A percentile compares a stretch with the other conserved stretches of the same genome.
Evolutionary conservation across 2,329 filamentous ascomycete genomes (phyloP).

Genomic region (Colletotrichum chrysophilum): DNA sequence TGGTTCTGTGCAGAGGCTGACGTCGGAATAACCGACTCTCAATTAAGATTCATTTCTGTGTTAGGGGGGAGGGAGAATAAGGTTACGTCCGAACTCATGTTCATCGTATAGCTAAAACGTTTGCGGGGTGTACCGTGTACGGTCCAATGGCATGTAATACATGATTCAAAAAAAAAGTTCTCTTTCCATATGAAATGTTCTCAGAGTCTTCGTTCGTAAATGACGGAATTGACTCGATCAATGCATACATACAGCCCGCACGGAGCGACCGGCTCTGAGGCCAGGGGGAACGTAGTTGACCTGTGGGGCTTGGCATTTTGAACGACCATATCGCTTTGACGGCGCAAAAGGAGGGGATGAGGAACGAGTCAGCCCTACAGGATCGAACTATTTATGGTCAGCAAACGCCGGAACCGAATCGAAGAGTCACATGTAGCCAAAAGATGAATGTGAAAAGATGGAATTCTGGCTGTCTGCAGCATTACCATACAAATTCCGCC

Average conservation of each 20-base stretch:
- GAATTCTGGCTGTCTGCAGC: constrained; percentile 12
- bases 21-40: neutral
- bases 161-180: neutral
- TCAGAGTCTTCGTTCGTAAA: neutral
- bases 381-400: neutral
- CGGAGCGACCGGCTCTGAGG: neutral
- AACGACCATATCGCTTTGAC: neutral
- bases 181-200: neutral
- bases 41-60: neutral
- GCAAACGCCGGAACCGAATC: neutral
- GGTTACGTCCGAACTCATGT: neutral
- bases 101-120: neutral
- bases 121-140: neutral
- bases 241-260: neutral
- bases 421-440: neutral
- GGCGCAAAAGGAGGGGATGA: neutral
- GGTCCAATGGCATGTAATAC: neutral
- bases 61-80: neutral
- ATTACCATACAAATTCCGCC: neutral
- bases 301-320: neutral
- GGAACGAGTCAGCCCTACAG: neutral
- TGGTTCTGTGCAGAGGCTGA: neutral
- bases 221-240: neutral
- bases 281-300: neutral
- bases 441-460: neutral